These are phyloP conservation scores for Nephelium lappaceum DNA, from an alignment of 345 rosid species.

Conservation along the genomic window DNA sequence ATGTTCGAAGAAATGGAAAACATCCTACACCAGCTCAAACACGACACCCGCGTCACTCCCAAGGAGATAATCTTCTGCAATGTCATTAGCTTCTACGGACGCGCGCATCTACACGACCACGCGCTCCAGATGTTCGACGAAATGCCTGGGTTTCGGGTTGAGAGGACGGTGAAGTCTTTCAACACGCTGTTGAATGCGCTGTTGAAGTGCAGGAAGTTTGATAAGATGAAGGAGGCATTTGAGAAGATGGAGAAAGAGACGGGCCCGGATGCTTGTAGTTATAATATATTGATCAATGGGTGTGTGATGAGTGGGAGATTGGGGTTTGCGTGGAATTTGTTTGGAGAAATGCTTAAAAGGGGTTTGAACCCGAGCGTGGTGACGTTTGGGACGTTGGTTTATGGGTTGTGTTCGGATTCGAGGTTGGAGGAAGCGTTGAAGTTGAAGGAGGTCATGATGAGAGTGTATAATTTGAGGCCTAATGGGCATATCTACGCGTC, in stretches of 20 bases:
- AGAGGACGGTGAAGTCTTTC: constrained; percentile 53
- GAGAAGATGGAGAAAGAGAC: constrained; percentile 37
- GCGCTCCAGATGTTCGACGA: constrained; percentile 69
- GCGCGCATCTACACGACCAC: constrained; percentile 44
- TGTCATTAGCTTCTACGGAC: constrained; percentile 56
- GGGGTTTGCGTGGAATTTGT: constrained; percentile 55
- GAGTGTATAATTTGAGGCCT: constrained; percentile 41
- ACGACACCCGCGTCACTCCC: constrained; percentile 48
- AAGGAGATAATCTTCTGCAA: constrained; percentile 67
- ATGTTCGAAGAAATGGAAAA: constrained; percentile 69
- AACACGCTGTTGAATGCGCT: constrained; percentile 65
- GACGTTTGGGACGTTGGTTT: constrained; percentile 63
- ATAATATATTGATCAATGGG: constrained; percentile 60
- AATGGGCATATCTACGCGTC: constrained; percentile 45
- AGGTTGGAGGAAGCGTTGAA: constrained; percentile 64
- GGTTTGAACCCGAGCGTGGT: constrained; percentile 48
- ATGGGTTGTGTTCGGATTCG: constrained; percentile 50
- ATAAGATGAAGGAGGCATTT: constrained; percentile 43
- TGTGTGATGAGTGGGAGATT: constrained; percentile 37
- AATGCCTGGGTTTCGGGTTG: constrained; percentile 61
- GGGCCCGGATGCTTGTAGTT: constrained; percentile 73
- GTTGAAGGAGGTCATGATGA: constrained; percentile 66
- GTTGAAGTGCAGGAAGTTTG: constrained; percentile 44
- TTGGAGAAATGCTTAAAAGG: constrained; percentile 66
- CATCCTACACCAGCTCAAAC: constrained; percentile 59